Evolutionary conservation across 2,329 filamentous ascomycete genomes (phyloP).

Genomic region (Fusarium floridanum): DNA sequence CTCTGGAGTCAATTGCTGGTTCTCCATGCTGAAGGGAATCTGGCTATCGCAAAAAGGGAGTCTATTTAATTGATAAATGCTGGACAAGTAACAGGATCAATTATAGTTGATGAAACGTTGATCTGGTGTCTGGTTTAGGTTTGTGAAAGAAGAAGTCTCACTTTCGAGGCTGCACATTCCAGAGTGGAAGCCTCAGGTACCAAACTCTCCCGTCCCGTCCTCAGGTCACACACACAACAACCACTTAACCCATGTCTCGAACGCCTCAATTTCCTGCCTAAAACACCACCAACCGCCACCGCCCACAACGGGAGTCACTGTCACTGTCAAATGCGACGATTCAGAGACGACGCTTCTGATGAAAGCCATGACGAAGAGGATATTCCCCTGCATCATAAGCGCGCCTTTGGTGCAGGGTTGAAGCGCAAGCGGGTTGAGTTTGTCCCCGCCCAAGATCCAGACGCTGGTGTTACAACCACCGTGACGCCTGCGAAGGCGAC

Average conservation of each 20-base stretch:
- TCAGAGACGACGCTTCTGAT: constrained; percentile 40
- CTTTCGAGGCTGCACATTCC: neutral
- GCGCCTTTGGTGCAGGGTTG: constrained; percentile 68
- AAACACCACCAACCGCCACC: neutral
- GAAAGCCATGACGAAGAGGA: constrained; percentile 57
- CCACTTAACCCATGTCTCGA: neutral
- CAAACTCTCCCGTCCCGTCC: neutral
- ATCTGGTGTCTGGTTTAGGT: neutral
- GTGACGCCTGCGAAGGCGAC: constrained; percentile 36
- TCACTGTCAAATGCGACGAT: constrained; percentile 43
- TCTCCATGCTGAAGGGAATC: neutral
- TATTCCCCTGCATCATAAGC: constrained; percentile 65
- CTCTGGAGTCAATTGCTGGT: neutral
- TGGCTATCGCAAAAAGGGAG: neutral
- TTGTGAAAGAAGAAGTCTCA: neutral
- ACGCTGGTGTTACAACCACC: constrained; percentile 41
- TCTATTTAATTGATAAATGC: neutral
- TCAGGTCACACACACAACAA: neutral
- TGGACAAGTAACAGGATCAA: neutral
- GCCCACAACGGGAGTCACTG: neutral
- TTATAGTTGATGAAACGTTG: neutral
- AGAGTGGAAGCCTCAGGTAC: constrained; percentile 15
- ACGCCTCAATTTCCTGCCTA: neutral
- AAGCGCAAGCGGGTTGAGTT: constrained; percentile 68
- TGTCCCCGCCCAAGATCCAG: constrained; percentile 64